A percentile compares a stretch with the other conserved stretches of the same genome.
These are phyloP conservation scores for Aureobasidium mangrovei DNA, from an alignment of 2,329 filamentous ascomycete species.

Conservation along the genomic window DNA sequence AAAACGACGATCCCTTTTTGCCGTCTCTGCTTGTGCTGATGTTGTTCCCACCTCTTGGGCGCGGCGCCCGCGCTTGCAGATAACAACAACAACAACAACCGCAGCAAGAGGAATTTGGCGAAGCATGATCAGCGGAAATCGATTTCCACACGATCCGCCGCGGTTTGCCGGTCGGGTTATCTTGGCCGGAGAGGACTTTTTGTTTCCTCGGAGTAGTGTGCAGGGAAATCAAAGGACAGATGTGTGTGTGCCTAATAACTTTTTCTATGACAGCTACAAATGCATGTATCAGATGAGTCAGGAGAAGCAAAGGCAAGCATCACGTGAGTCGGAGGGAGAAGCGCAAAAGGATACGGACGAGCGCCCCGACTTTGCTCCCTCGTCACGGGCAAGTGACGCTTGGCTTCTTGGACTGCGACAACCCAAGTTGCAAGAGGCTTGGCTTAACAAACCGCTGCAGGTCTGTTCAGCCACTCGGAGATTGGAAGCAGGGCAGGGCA, in stretches of 20 bases:
- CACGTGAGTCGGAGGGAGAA: neutral
- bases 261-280: constrained; percentile 5
- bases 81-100: too few species aligned
- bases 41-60: too few species aligned
- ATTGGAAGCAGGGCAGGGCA: neutral
- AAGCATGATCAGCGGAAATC: too few species aligned
- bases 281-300: neutral
- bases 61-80: too few species aligned
- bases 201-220: too few species aligned
- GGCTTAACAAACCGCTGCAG: constrained; percentile 8
- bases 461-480: constrained; percentile 5
- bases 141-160: too few species aligned
- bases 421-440: constrained; percentile 5
- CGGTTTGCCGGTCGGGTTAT: neutral
- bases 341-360: neutral
- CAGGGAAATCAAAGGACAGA: too few species aligned
- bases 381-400: neutral
- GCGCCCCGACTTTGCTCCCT: neutral
- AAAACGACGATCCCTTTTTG: too few species aligned
- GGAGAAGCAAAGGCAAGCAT: neutral
- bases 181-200: neutral
- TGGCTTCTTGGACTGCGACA: neutral
- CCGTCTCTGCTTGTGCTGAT: too few species aligned
- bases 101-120: too few species aligned
- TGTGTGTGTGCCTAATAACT: neutral